phyloP scores from a whole-genome alignment of 106 monocot genomes.

The Hemerocallis citrina region DNA sequence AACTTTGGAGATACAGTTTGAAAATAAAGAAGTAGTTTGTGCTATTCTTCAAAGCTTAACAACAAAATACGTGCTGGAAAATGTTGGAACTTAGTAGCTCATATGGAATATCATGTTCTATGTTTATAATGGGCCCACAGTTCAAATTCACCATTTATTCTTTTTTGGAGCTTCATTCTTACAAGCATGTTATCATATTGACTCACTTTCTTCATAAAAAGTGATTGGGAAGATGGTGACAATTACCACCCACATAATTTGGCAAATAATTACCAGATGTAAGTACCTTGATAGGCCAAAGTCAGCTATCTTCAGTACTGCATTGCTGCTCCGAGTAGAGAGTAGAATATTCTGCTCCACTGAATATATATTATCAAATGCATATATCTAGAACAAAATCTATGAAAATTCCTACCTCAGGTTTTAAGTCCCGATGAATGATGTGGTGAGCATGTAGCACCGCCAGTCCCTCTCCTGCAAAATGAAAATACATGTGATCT shows the following conservation, averaged over 20 bases:
- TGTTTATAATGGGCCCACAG: too few species aligned
- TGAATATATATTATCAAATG: too few species aligned
- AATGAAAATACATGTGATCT: not conserved
- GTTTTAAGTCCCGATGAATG: constrained; percentile 61
- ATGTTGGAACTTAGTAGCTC: too few species aligned
- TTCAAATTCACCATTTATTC: too few species aligned
- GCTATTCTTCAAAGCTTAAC: too few species aligned
- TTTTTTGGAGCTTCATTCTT: too few species aligned
- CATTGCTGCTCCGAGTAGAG: constrained; percentile 21
- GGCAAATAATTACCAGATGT: not conserved
- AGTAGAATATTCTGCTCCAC: constrained; percentile 45
- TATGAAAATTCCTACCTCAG: constrained; percentile 22
- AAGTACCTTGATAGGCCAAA: constrained; percentile 59
- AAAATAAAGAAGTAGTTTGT: too few species aligned
- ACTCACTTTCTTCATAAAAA: too few species aligned
- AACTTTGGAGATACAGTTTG: not conserved
- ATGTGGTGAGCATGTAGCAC: constrained; percentile 35
- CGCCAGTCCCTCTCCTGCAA: constrained; percentile 45
- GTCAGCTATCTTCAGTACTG: constrained; percentile 58
- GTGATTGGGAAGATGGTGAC: not conserved
- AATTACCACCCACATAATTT: not conserved
- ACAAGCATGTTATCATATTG: too few species aligned
- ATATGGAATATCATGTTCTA: too few species aligned
- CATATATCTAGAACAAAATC: not conserved
- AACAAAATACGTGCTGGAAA: too few species aligned